A percentile compares a stretch with the other conserved stretches of the same genome.
Evolutionary conservation across 176 grass and related monocot species (phyloP).

Genomic region (Aegilops tauschii): DNA sequence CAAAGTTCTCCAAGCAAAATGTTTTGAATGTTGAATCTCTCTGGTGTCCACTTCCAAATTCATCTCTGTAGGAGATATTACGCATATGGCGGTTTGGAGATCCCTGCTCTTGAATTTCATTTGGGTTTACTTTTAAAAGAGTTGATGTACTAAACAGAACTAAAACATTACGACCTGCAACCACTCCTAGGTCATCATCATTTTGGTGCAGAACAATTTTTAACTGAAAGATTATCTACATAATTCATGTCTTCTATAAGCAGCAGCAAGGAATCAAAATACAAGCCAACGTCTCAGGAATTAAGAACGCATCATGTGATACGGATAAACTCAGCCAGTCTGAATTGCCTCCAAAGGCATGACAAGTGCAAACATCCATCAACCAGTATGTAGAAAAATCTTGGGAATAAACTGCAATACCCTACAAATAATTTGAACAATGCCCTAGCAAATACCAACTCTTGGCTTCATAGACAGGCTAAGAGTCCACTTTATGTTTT

Average conservation of each 20-base stretch:
- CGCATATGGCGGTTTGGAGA: neutral
- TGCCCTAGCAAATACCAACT: neutral
- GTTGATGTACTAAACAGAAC: neutral
- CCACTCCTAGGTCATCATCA: neutral
- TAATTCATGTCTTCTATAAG: neutral
- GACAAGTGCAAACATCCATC: neutral
- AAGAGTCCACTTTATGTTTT: neutral
- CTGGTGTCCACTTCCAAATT: neutral
- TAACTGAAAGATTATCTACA: neutral
- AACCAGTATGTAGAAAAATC: neutral
- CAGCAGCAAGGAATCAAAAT: neutral
- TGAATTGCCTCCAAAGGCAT: neutral
- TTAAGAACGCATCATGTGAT: neutral
- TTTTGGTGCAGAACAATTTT: neutral
- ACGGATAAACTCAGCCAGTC: neutral
- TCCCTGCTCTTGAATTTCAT: neutral
- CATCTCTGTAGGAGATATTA: neutral
- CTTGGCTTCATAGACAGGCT: neutral
- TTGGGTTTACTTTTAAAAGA: neutral
- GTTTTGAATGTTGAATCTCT: neutral
- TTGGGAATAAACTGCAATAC: neutral
- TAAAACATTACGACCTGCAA: neutral
- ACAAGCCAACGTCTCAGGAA: neutral
- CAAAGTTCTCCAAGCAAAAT: neutral
- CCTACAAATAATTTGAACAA: slow-evolving; percentile 3